Evolutionary conservation across 2,329 filamentous ascomycete species (phyloP).

Genomic region (Sclerotinia glacialis): DNA sequence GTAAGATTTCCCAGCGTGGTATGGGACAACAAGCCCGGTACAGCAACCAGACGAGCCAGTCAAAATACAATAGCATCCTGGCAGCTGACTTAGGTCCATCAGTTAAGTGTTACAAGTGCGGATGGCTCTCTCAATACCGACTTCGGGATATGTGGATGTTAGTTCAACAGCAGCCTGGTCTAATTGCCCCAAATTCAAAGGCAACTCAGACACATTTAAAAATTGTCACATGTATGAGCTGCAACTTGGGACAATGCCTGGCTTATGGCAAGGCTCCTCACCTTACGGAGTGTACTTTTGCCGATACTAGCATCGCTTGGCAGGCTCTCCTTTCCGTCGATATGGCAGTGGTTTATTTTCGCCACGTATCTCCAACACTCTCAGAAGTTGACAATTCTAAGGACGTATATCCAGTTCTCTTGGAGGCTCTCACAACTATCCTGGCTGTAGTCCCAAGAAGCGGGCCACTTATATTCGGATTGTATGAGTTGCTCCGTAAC

Average conservation of each 20-base stretch:
- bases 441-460: neutral
- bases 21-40: neutral
- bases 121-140: no score
- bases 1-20: neutral
- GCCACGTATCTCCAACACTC: neutral
- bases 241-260: neutral
- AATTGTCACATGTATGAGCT: neutral
- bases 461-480: neutral
- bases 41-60: neutral
- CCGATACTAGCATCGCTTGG: neutral
- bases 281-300: neutral
- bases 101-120: neutral
- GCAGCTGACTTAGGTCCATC: no score
- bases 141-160: neutral
- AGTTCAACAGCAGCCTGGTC: neutral
- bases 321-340: neutral
- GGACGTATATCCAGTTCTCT: neutral
- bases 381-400: rapidly evolving
- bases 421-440: neutral
- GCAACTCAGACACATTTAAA: neutral
- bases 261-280: neutral
- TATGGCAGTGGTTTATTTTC: neutral
- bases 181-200: neutral
- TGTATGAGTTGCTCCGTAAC: neutral
- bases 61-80: neutral